These are phyloP conservation scores for Dendrobium officinale DNA, from an alignment of 106 monocot genomes.

Conservation along the genomic window DNA sequence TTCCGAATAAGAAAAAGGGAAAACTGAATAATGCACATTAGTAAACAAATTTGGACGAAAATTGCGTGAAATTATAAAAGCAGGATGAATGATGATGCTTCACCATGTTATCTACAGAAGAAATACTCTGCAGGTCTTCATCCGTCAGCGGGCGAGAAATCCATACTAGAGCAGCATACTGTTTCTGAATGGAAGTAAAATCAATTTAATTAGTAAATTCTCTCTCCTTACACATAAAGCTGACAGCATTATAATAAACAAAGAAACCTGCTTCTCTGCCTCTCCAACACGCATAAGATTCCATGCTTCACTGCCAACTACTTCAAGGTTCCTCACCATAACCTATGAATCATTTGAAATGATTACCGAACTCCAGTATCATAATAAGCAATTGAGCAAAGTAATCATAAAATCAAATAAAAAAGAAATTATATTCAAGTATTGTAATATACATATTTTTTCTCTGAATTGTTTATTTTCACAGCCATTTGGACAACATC, in stretches of 20 bases:
- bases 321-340: constrained; percentile 65
- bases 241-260: not conserved
- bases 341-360: constrained; percentile 31
- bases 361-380: not conserved
- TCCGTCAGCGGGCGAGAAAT: constrained; percentile 63
- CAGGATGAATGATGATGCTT: constrained; percentile 6
- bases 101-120: constrained; percentile 66
- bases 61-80: not conserved
- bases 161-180: constrained; percentile 96
- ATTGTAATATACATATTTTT: constrained; percentile 55
- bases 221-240: not conserved
- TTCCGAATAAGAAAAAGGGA: not conserved
- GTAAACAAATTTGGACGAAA: not conserved
- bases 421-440: not conserved
- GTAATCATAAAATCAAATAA: not conserved
- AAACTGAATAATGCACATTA: not conserved
- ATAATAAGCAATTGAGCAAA: not conserved
- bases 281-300: constrained; percentile 91
- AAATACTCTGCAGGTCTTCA: constrained; percentile 49
- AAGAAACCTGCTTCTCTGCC: constrained; percentile 91
- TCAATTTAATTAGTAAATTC: not conserved
- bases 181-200: constrained; percentile 50
- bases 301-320: constrained; percentile 79
- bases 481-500: constrained; percentile 57
- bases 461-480: constrained; percentile 56